phyloP scores from a whole-genome alignment of 2,329 filamentous ascomycete species.

The Arthrobotrys entomopaga region DNA sequence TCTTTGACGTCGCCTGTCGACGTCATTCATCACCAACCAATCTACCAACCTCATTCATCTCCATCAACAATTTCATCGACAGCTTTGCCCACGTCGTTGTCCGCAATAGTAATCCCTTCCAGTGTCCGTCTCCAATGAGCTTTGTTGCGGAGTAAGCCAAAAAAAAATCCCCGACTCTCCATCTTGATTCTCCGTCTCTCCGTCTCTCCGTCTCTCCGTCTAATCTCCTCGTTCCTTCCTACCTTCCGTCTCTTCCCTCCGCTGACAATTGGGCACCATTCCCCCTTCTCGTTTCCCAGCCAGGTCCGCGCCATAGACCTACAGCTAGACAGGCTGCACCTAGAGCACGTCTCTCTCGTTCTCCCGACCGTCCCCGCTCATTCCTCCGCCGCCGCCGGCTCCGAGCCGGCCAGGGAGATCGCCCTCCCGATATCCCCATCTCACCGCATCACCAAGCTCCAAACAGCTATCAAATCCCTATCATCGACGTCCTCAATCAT shows the following conservation, averaged over 20 bases:
- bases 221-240: not conserved
- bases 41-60: constrained; percentile 6
- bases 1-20: no score
- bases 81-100: not conserved
- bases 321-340: constrained; percentile 73
- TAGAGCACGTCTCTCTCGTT: constrained; percentile 59
- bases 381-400: constrained; percentile 57
- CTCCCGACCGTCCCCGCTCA: constrained; percentile 57
- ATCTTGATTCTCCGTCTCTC: not conserved
- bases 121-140: constrained; percentile 37
- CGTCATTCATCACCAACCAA: not conserved
- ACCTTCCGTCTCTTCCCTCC: constrained; percentile 1
- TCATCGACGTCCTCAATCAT: constrained; percentile 75
- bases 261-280: constrained; percentile 8
- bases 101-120: not conserved
- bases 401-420: constrained; percentile 60
- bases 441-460: constrained; percentile 69
- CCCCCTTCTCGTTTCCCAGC: constrained; percentile 60
- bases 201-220: not conserved
- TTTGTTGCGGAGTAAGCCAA: constrained; percentile 55
- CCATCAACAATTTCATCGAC: not conserved
- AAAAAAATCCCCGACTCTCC: constrained; percentile 1
- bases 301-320: constrained; percentile 73
- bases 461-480: constrained; percentile 75
- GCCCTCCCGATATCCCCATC: constrained; percentile 63